Base-by-base conservation (phyloP, 176 grass and related monocot genomes). In the Eragrostis nindensis region DNA sequence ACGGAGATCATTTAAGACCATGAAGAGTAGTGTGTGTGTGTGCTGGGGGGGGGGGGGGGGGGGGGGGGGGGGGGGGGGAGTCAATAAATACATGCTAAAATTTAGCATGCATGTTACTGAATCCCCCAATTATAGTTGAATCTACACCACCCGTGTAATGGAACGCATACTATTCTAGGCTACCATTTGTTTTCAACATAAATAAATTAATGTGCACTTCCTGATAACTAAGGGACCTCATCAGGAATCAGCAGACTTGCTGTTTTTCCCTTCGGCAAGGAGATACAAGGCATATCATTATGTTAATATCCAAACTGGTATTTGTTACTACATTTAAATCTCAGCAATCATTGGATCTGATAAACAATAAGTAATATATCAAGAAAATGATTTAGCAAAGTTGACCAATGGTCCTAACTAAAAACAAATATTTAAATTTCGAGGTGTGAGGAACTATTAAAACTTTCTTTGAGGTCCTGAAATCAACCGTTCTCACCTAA, bases 121-220 rank as follows among this genome's bases (percentile, higher is more conserved):
- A 75, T 8, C 14, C 36, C 52, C 26, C 21, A 73, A 73, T 53
- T 73, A 24, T 54, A 73, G 48, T 45, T 38, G 16, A 2, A 9
- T 18, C 18, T n/a, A n/a, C n/a, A n/a, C n/a, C n/a, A n/a, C 59
- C 19, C 21, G 41, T 55, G 19, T 40, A 75, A 75, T 21, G 26
- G 53, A 75, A 24, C 43, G 53, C 53, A 66, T 66, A 64, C 16
- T 22, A 40, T 21, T 53, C 11, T 38, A 21, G 62, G 62, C 13
- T 67, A 66, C 18, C 22, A 68, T 67, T 68, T 52, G 45, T 80
- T 80, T 80, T 8, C 63, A 53, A 67, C 46, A 53, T 68, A 21
- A 14, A n/a, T n/a, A 80, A 42, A 36, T 52, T 68, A 36, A 54
- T 32, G 19, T 24, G n/a, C 13, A 14, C 22, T 9, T 60, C 19